phyloP scores from a whole-genome alignment of 805 yeast species.

The Metschnikowia chrysomelidarum region DNA sequence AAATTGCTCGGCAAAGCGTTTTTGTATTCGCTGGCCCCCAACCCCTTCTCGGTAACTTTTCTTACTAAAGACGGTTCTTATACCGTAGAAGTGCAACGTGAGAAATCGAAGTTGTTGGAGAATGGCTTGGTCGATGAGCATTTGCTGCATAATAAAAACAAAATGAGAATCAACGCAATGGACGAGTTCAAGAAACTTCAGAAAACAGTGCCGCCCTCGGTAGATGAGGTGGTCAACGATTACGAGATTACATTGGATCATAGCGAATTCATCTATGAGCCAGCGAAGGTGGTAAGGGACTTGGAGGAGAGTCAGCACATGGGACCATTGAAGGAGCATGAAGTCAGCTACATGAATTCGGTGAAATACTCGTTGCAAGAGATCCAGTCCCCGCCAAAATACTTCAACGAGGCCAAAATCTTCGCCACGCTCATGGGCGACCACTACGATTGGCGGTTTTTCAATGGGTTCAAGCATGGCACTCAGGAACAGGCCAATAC shows the following conservation, averaged over 20 bases:
- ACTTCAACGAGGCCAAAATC: slow-evolving; percentile 42
- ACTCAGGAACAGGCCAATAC: slow-evolving; percentile 20
- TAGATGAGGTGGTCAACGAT: slow-evolving; percentile 24
- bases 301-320: slow-evolving; percentile 16
- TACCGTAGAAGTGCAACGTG: slow-evolving; percentile 20
- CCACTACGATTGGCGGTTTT: slow-evolving; percentile 31
- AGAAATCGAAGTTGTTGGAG: slow-evolving; percentile 19
- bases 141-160: slow-evolving; percentile 8
- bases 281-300: slow-evolving; percentile 17
- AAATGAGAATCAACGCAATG: slow-evolving; percentile 17
- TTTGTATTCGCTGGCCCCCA: slow-evolving; percentile 28
- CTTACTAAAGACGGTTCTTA: slow-evolving; percentile 35
- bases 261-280: slow-evolving; percentile 27
- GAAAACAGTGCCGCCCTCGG: slow-evolving; percentile 19
- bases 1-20: slow-evolving; percentile 22
- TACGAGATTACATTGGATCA: slow-evolving; percentile 28
- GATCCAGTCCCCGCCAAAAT: slow-evolving; percentile 28
- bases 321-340: slow-evolving; percentile 7
- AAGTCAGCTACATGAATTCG: slow-evolving; percentile 14
- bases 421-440: slow-evolving; percentile 20
- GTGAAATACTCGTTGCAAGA: slow-evolving; percentile 12
- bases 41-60: slow-evolving; percentile 27
- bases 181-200: slow-evolving; percentile 24
- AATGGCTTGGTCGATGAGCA: slow-evolving; percentile 26
- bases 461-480: slow-evolving; percentile 21